phyloP scores from a whole-genome alignment of 768 basidiomycete genomes.

The Tephrocybe sp. region DNA sequence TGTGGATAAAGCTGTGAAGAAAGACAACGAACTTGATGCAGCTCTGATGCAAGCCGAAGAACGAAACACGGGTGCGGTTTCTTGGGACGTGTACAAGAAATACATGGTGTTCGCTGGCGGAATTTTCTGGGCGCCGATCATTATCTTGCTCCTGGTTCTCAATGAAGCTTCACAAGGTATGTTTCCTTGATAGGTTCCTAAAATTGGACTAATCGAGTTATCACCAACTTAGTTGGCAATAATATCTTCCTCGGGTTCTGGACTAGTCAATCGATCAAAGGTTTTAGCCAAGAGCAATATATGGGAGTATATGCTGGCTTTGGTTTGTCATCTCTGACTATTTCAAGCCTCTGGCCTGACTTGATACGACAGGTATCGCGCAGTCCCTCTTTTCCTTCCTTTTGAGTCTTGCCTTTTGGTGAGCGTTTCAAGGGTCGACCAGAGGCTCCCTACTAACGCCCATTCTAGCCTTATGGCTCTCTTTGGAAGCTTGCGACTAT shows the following conservation, averaged over 20 bases:
- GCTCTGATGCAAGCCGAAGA: slow-evolving; percentile 57
- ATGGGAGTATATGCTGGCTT: slow-evolving; percentile 59
- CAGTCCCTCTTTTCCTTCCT: slow-evolving; percentile 53
- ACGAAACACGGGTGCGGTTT: slow-evolving; percentile 52
- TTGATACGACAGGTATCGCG: slow-evolving; percentile 35
- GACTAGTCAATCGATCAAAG: slow-evolving; percentile 53
- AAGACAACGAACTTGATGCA: slow-evolving; percentile 27
- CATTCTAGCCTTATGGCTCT: slow-evolving; percentile 34
- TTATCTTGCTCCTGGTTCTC: slow-evolving; percentile 43
- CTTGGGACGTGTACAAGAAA: slow-evolving; percentile 45
- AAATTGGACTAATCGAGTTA: background rate
- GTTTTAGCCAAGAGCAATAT: slow-evolving; percentile 63
- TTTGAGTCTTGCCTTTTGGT: slow-evolving; percentile 52
- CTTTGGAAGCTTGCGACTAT: slow-evolving; percentile 47
- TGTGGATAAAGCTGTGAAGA: slow-evolving; percentile 11
- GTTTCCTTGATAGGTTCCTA: no score
- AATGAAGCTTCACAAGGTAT: slow-evolving; percentile 52
- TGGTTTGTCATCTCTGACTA: slow-evolving; percentile 26
- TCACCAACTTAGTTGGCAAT: slow-evolving; percentile 47
- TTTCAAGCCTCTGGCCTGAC: background rate
- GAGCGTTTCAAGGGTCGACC: slow-evolving; percentile 16
- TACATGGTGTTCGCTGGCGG: slow-evolving; percentile 51
- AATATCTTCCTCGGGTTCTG: slow-evolving; percentile 76
- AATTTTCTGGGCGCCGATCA: slow-evolving; percentile 45
- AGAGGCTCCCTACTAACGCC: background rate